Evolutionary conservation across 345 rosid species (phyloP).

Genomic region (Citrus sp.): DNA sequence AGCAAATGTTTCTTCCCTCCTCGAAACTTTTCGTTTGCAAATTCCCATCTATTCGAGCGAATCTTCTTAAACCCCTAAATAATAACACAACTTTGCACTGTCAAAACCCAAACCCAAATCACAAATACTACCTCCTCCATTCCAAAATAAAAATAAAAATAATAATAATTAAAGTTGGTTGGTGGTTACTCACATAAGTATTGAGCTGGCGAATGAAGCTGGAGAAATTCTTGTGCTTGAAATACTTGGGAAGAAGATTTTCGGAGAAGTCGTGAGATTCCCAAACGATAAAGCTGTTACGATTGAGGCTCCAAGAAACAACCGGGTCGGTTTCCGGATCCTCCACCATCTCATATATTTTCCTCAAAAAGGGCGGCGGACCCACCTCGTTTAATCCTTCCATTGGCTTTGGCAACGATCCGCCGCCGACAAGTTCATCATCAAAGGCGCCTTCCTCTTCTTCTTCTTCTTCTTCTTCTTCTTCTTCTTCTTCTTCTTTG

Average conservation of each 20-base stretch:
- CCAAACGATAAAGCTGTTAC: slow-evolving; percentile 59
- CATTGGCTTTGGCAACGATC: slow-evolving; percentile 39
- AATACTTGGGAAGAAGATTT: slow-evolving; percentile 52
- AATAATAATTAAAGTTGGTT: background rate
- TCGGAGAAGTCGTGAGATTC: slow-evolving; percentile 42
- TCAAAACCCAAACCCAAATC: background rate
- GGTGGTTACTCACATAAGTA: slow-evolving; percentile 49
- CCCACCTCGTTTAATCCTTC: slow-evolving; percentile 57
- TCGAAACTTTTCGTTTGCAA: slow-evolving; percentile 55
- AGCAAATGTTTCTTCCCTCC: slow-evolving; percentile 60
- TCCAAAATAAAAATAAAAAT: no score
- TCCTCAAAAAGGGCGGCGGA: slow-evolving; percentile 57
- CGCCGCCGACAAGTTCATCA: background rate
- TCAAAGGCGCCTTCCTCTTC: background rate
- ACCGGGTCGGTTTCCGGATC: slow-evolving; percentile 45
- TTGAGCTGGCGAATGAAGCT: slow-evolving; percentile 74
- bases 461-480: slow-evolving; percentile 29
- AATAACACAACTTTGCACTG: slow-evolving; percentile 3
- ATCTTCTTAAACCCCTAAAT: slow-evolving; percentile 65
- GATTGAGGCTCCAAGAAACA: slow-evolving; percentile 47
- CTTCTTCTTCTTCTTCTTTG: slow-evolving; percentile 18
- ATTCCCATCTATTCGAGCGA: slow-evolving; percentile 63
- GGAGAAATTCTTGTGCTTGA: slow-evolving; percentile 75
- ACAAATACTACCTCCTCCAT: no score
- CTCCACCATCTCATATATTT: slow-evolving; percentile 58